Evolutionary conservation across 2,329 filamentous ascomycete genomes (phyloP).

Genomic region (Rugonectria rugulosa): DNA sequence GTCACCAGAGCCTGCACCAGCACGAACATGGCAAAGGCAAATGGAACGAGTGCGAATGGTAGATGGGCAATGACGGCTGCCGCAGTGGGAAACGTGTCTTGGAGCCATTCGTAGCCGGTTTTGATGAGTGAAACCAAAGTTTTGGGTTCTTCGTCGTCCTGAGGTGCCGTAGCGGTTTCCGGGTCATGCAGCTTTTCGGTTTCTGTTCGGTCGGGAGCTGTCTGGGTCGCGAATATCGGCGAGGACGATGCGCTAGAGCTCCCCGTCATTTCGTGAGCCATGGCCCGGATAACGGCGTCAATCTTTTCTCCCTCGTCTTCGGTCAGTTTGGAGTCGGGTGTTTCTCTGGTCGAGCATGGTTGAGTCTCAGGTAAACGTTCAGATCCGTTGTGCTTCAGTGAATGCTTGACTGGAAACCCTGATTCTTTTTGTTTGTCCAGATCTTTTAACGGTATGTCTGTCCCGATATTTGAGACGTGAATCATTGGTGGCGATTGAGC

Average conservation of each 20-base stretch:
- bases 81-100: conserved; percentile 75
- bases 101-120: conserved; percentile 63
- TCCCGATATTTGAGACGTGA: background rate
- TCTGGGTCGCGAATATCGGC: background rate
- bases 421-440: background rate
- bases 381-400: background rate
- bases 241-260: no score
- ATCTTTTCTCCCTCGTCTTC: no score
- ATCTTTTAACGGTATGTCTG: background rate
- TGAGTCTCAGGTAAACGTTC: background rate
- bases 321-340: no score
- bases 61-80: conserved; percentile 71
- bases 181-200: background rate
- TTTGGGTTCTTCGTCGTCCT: conserved; percentile 29
- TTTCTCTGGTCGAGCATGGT: no score
- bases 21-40: conserved; percentile 78
- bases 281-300: no score
- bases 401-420: background rate
- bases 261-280: no score
- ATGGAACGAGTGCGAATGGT: conserved; percentile 73
- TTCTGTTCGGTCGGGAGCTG: background rate
- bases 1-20: conserved; percentile 76
- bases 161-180: background rate
- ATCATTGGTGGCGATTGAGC: background rate
- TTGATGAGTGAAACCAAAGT: conserved; percentile 61